Evolutionary conservation across 805 yeast species (phyloP), one percentile per base, ranked within the genome.

Genomic region (Gaillardinia entomophila): DNA sequence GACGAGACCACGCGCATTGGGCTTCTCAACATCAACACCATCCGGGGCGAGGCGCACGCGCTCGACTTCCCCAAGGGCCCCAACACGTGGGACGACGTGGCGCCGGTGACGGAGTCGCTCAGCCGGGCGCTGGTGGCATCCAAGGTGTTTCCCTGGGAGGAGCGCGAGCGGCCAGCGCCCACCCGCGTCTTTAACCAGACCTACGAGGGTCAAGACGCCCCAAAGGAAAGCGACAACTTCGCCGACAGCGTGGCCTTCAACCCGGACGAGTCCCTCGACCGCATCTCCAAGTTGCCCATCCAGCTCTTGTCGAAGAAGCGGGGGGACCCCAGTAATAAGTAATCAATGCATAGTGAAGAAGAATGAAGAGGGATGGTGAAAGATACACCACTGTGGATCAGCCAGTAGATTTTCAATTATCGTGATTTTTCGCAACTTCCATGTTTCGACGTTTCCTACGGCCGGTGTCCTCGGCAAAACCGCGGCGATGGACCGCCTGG

Each of bases 111-210:
- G 3, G 25, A 28, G 26, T 10, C 31, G 7, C 20, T 35, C 12
- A 12, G 6, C 13, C 6, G 13, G 5, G 13, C 12, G 13, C 13
- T 11, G 5, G 33, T 25, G 18, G 28, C 38, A 7, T 8, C 37
- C 43, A 18, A 34, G 28, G 23, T 57, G 3, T 57, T 57, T 41
- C 62, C 62, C 0, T 57, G 62, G 62, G 62, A 57, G 37, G 37
- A 44, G 10, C 37, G 57, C 16, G 46, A 41, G 4, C 32, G 34
- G 6, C 36, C 37, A 12, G 42, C 34, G 13, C 49, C 62, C 12
- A 49, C 59, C 11, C 41, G 62, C 31, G 51, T 48, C 10, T 57
- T 57, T 37, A 30, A 33, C 16, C 23, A 8, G 25, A n/a, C 25
- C 5, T n/a, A 8, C 25, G 13, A 23, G 25, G 4, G n/a, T 10